These are phyloP conservation scores for Xenoacremonium recifei DNA, from an alignment of 2,329 filamentous ascomycete species.

Conservation along the genomic window DNA sequence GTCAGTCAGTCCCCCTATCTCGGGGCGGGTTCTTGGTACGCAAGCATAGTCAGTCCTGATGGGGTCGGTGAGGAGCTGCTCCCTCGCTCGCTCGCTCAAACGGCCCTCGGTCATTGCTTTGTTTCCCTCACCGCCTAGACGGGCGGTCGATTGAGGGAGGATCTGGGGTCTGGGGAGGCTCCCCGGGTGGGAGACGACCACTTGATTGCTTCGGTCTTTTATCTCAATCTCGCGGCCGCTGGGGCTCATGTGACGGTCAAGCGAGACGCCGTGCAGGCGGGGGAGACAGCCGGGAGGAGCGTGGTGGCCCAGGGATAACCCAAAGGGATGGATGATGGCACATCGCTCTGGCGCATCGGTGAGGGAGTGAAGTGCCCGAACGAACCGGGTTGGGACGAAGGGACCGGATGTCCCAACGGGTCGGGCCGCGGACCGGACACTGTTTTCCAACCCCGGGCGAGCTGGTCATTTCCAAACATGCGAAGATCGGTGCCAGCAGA, in stretches of 20 bases:
- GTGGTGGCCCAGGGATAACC: slow-evolving; percentile 7
- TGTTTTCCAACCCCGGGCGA: too few relatives aligned
- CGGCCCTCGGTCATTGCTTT: slow-evolving; percentile 17
- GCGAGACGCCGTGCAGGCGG: slow-evolving; percentile 15
- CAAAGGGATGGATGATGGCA: slow-evolving; percentile 10
- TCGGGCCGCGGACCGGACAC: slow-evolving; percentile 23
- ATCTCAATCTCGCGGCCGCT: slow-evolving; percentile 21
- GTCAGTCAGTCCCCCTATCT: slow-evolving; percentile 4
- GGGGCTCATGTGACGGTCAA: slow-evolving; percentile 25
- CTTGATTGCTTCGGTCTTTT: slow-evolving; percentile 13
- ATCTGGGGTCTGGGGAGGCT: slow-evolving; percentile 15
- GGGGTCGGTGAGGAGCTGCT: slow-evolving; percentile 17
- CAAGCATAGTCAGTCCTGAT: slow-evolving; percentile 11
- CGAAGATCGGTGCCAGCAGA: slow-evolving; percentile 14
- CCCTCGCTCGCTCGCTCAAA: background rate
- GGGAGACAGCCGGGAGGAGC: slow-evolving; percentile 7
- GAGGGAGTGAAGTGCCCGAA: slow-evolving; percentile 8
- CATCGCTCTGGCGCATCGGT: slow-evolving; percentile 18
- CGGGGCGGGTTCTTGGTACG: background rate
- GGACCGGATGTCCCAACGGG: slow-evolving; percentile 23
- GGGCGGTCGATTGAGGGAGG: slow-evolving; percentile 17
- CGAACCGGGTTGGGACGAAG: slow-evolving; percentile 6
- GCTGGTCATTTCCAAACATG: slow-evolving; percentile 9
- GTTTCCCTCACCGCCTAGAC: slow-evolving; percentile 25
- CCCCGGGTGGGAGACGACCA: slow-evolving; percentile 7